Base-by-base conservation (phyloP, 2,329 filamentous ascomycete species). In the Aspergillus jensenii region DNA sequence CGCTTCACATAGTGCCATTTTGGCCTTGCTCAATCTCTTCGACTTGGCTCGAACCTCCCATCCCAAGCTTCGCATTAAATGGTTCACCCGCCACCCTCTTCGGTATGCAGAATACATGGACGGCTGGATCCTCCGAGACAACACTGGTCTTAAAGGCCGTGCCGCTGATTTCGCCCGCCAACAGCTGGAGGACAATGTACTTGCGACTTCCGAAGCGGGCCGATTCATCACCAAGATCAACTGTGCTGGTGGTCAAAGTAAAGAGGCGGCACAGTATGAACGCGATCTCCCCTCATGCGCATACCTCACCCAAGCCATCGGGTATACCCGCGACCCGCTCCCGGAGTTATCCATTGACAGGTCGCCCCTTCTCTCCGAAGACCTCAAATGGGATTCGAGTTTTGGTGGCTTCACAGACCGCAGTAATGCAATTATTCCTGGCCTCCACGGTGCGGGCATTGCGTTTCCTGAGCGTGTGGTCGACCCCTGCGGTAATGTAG, bases 51-150 rank as follows among this genome's bases (percentile, higher is more conserved):
- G 71, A 21, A 76, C 76, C 31, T 79, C 79, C 0, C 84, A 86
- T 59, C 80, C 82, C 0, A 67, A 78, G 6, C 75, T 88, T 3
- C 78, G 77, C 31, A 77, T 87, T 54, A 83, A 82, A 64, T 88
- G 85, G 85, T 86, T 88, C 71, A 85, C 76, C 31, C 79, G 86
- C n/a, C 82, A 85, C 63, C 71, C 78, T 1, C 77, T 88, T 9
- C 81, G 83, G 23, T 88, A 88, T 61, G 86, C 86, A 15, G 81
- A 84, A 65, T 83, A 81, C 68, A 83, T 78, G 72, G 84, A 86
- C 60, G 84, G 82, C 57, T 87, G 85, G 84, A 87, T 87, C 59
- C 71, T 86, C 25, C 80, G 83, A 54, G 86, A 88, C 67, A 88
- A 87, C 70, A 88, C 85, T 0, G 86, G 86, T 3, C 76, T 88